Conservation (phyloP, 1,284 basidiomycete genomes). For the Boletus mariae region DNA sequence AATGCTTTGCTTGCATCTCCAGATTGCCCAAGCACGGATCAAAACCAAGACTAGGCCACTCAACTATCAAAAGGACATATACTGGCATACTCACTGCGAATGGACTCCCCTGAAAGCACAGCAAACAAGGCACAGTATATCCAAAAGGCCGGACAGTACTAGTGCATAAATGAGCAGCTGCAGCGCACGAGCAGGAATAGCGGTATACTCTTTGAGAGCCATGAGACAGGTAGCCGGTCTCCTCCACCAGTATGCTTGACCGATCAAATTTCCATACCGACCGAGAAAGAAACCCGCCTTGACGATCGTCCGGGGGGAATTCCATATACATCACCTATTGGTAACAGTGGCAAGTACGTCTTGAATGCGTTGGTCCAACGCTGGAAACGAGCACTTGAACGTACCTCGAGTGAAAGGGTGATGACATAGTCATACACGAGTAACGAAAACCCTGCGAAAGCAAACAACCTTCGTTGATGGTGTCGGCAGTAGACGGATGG, state of each 20-base stretch:
- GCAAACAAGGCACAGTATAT: not conserved
- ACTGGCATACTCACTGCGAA: not conserved
- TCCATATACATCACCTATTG: not conserved
- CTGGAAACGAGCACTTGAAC: not conserved
- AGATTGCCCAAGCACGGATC: no score
- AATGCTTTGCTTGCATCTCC: not conserved
- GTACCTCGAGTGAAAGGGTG: not conserved
- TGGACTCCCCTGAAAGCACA: not conserved
- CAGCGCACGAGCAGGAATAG: not conserved
- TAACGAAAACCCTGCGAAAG: not conserved
- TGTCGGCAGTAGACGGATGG: not conserved
- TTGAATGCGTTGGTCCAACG: not conserved
- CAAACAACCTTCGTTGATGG: not conserved
- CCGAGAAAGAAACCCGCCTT: not conserved
- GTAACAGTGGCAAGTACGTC: not conserved
- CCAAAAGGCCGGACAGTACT: not conserved
- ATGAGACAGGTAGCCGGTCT: not conserved
- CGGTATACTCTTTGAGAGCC: not conserved
- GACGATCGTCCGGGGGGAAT: not conserved
- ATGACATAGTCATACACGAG: constrained; percentile 1
- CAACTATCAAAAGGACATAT: not conserved
- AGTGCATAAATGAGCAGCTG: not conserved
- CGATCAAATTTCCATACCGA: not conserved
- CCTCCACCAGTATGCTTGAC: not conserved
- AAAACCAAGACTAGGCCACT: not conserved